Base-by-base conservation (phyloP, 495 filamentous ascomycete genomes). In the Jackrogersella multiformis region DNA sequence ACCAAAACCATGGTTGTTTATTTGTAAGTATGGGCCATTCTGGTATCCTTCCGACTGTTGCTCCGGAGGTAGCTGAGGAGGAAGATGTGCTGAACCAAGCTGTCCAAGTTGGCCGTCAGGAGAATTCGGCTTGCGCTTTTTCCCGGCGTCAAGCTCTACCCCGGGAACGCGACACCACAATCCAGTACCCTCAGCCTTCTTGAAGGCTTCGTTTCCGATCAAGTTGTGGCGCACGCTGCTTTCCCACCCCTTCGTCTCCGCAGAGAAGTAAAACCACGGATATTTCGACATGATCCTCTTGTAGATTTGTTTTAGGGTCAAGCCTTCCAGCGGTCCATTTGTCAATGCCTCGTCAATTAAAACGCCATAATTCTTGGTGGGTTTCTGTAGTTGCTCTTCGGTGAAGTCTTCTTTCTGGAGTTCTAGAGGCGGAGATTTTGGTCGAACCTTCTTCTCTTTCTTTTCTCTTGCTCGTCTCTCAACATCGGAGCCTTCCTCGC, bases 221-320 rank as follows among this genome's bases (percentile, higher is more conserved):
- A 99, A 84, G 62, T 99, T 99, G 76, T 99, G 95, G 4, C 95
- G 89, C 18, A 99, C 93, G 78, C 93, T 97, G 66, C 93, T 97
- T 72, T 97, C 94, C 95, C 95, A 99, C 12, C 95, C 95, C 66
- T 88, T 90, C 5, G 92, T 94, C 36, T 83, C 81, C 26, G 88
- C 88, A 56, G 86, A 86, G 76, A 97, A 91, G 62, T 91, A 92
- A 77, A 92, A 99, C 77, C 87, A 97, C 0, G 95, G 96, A 71
- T 96, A 97, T 70, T 90, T 91, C 71, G 89, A 79, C 77, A 92
- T 89, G 62, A 99, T 91, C 23, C 90, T 87, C 66, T 91, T 89
- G 76, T 99, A 99, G 38, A 99, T 98, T 74, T 97, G 90, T 69
- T 96, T 94, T 30, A 99, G 81, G 26, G 92, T 92, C 78, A 97